These are phyloP conservation scores for Solanum chmielewskii DNA, from an alignment of 257 asterid genomes.

Conservation along the genomic window DNA sequence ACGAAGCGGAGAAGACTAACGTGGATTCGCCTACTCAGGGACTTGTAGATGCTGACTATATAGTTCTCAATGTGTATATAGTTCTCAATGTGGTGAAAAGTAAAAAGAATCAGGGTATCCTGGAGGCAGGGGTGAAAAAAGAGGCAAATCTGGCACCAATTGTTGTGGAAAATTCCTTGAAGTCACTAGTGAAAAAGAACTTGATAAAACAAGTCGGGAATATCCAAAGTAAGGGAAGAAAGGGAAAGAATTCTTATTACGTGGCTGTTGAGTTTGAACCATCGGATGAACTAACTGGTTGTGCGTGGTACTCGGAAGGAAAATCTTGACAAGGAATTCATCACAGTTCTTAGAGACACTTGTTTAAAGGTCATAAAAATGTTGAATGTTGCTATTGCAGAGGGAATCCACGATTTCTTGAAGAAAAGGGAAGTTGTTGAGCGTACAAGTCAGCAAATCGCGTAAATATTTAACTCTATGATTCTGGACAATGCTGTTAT, in stretches of 20 bases:
- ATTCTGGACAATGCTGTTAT: too few species aligned
- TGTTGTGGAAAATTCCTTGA: slow-evolving; percentile 22
- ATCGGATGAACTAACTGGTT: slow-evolving; percentile 52
- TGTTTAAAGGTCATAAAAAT: too few species aligned
- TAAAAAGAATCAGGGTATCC: slow-evolving; percentile 26
- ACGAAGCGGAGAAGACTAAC: slow-evolving; percentile 41
- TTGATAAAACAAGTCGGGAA: slow-evolving; percentile 42
- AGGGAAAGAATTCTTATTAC: slow-evolving; percentile 25
- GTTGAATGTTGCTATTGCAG: too few species aligned
- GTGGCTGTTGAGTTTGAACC: slow-evolving; percentile 55
- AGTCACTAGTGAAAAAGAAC: slow-evolving; percentile 6
- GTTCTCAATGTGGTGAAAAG: slow-evolving; percentile 32
- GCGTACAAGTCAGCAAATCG: too few species aligned
- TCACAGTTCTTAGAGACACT: too few species aligned
- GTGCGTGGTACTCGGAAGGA: slow-evolving; percentile 5
- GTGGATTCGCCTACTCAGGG: slow-evolving; percentile 5
- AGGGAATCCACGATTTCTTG: too few species aligned
- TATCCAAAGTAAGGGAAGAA: slow-evolving; percentile 8
- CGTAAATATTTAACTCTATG: too few species aligned
- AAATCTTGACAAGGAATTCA: too few species aligned
- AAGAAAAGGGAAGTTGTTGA: too few species aligned
- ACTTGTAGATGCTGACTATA: slow-evolving; percentile 25
- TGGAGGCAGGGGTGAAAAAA: slow-evolving; percentile 23
- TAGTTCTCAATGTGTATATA: slow-evolving; percentile 20
- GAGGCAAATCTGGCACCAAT: slow-evolving; percentile 17